Evolutionary conservation across 495 filamentous ascomycete species (phyloP).

Genomic region (Talaromyces wortmannii): DNA sequence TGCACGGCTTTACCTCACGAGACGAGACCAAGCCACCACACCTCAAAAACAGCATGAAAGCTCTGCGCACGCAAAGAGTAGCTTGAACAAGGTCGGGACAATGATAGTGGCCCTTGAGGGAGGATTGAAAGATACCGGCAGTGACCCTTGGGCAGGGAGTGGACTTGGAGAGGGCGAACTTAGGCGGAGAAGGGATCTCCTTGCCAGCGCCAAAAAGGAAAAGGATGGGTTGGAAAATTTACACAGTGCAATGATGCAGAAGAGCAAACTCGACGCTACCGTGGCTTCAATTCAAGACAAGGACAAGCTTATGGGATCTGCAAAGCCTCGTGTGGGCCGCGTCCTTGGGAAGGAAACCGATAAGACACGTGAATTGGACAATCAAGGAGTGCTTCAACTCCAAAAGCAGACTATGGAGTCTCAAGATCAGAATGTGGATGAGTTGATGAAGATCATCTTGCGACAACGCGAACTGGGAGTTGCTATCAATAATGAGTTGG

Average conservation of each 20-base stretch:
- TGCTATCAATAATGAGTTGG: conserved; percentile 78
- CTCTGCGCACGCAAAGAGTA: conserved; percentile 72
- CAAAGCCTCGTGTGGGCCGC: conserved; percentile 25
- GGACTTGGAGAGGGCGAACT: conserved; percentile 82
- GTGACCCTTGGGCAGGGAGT: conserved; percentile 17
- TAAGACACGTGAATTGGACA: conserved; percentile 81
- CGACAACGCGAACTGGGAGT: conserved; percentile 82
- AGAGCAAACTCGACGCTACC: conserved; percentile 37
- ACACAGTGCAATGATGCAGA: conserved; percentile 62
- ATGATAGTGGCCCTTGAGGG: conserved; percentile 62
- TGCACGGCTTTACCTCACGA: conserved; percentile 65
- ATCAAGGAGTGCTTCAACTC: conserved; percentile 78
- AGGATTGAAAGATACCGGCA: conserved; percentile 51
- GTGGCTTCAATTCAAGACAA: conserved; percentile 51
- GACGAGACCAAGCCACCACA: conserved; percentile 66
- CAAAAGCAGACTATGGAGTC: conserved; percentile 77
- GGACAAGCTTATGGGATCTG: conserved; percentile 35
- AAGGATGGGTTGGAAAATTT: conserved; percentile 80
- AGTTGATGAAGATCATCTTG: conserved; percentile 67
- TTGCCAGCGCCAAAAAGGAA: conserved; percentile 74
- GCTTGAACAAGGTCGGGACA: conserved; percentile 65
- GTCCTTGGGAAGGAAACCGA: conserved; percentile 89
- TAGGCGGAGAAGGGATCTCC: conserved; percentile 68
- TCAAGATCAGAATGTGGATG: conserved; percentile 76
- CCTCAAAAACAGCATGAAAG: conserved; percentile 69